These are phyloP conservation scores for Thozetella sp. DNA, from an alignment of 495 filamentous ascomycete genomes.

Conservation along the genomic window DNA sequence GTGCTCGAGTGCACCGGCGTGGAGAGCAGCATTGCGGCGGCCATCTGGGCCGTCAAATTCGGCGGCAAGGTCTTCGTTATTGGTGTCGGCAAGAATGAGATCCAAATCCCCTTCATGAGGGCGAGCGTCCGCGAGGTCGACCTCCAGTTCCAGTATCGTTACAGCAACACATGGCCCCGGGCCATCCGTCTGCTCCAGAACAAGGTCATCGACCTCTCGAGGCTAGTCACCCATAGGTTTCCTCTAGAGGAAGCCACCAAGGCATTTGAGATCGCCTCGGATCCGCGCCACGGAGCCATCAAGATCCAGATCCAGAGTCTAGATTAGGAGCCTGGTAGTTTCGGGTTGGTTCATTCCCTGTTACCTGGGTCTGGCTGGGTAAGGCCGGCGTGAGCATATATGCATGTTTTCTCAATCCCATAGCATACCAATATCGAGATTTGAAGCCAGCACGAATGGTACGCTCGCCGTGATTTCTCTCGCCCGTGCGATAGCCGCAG, in stretches of 20 bases:
- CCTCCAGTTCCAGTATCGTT: constrained; percentile 93
- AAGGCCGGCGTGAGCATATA: too few species aligned
- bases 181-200: constrained; percentile 87
- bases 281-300: constrained; percentile 91
- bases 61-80: constrained; percentile 94
- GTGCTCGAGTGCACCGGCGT: constrained; percentile 91
- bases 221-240: constrained; percentile 87
- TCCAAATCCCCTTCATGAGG: constrained; percentile 92
- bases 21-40: constrained; percentile 81
- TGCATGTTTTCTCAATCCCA: too few species aligned
- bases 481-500: too few species aligned
- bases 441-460: too few species aligned
- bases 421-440: too few species aligned
- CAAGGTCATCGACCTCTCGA: constrained; percentile 76
- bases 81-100: constrained; percentile 91
- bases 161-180: constrained; percentile 92
- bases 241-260: constrained; percentile 81
- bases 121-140: constrained; percentile 89
- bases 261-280: constrained; percentile 83
- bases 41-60: constrained; percentile 88
- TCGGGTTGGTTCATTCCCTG: too few species aligned
- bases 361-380: too few species aligned
- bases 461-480: too few species aligned
- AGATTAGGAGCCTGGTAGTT: constrained; percentile 27
- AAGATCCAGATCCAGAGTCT: constrained; percentile 87